phyloP scores from a whole-genome alignment of 306 rosid species.

The Pachyrhizus erosus region DNA sequence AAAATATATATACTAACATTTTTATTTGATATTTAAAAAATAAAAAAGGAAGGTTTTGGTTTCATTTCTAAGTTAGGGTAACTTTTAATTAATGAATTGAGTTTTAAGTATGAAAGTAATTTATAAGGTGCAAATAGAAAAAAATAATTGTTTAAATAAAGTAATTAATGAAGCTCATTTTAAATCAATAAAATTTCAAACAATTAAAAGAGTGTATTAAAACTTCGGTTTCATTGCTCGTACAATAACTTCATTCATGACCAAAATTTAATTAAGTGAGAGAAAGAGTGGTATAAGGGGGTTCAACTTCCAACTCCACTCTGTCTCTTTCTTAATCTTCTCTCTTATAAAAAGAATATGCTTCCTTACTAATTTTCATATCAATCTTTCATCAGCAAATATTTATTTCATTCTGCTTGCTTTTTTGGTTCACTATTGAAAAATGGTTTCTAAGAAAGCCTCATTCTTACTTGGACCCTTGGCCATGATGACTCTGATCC shows the following conservation, averaged over 20 bases:
- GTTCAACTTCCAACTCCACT: neutral
- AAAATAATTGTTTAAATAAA: no score
- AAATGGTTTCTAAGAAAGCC: neutral
- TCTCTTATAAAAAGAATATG: neutral
- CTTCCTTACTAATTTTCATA: neutral
- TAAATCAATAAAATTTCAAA: no score
- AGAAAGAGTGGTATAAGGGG: neutral
- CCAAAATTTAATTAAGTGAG: neutral
- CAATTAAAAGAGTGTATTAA: no score
- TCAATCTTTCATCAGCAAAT: neutral
- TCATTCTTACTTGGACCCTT: neutral
- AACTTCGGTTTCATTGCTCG: neutral
- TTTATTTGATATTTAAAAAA: no score
- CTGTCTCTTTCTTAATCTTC: neutral
- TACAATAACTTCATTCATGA: neutral
- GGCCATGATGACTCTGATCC: neutral
- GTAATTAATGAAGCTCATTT: no score
- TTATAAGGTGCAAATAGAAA: no score
- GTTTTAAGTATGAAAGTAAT: no score
- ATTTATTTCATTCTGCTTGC: neutral
- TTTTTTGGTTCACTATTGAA: neutral
- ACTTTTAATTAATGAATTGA: no score
- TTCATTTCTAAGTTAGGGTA: no score
- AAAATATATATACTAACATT: no score
- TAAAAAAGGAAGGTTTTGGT: no score